A percentile compares a stretch with the other conserved stretches of the same genome.
Evolutionary conservation across 2,329 filamentous ascomycete genomes (phyloP).

Genomic region (Sporothrix phasma): DNA sequence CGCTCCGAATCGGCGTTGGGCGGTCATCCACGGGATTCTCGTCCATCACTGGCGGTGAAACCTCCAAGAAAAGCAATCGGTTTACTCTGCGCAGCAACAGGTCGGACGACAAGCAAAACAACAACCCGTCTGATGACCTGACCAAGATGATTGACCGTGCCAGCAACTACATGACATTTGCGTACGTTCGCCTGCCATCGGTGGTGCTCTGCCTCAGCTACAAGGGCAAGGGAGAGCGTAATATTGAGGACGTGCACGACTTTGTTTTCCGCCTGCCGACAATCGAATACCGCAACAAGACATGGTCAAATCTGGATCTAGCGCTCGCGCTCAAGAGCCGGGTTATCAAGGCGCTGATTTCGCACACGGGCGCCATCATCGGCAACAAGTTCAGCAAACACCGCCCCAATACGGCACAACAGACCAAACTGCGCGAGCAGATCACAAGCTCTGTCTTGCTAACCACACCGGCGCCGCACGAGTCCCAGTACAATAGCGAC

Average conservation of each 20-base stretch:
- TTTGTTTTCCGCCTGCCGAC: constrained; percentile 93
- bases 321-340: constrained; percentile 89
- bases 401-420: constrained; percentile 68
- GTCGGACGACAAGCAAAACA: constrained; percentile 34
- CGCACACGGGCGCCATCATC: constrained; percentile 90
- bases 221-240: constrained; percentile 91
- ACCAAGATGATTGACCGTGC: constrained; percentile 94
- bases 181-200: constrained; percentile 88
- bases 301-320: constrained; percentile 94
- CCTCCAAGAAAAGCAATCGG: constrained; percentile 40
- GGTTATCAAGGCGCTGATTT: constrained; percentile 86
- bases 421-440: constrained; percentile 69
- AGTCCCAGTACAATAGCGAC: constrained; percentile 39
- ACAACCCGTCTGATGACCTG: constrained; percentile 61
- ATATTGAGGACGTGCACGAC: constrained; percentile 92
- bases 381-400: constrained; percentile 94
- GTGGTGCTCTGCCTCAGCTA: constrained; percentile 94
- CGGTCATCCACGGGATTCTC: constrained; percentile 39
- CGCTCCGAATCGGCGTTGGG: constrained; percentile 36
- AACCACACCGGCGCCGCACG: constrained; percentile 33
- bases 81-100: constrained; percentile 46
- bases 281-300: constrained; percentile 96
- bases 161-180: constrained; percentile 94
- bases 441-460: constrained; percentile 66
- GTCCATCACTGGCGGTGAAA: constrained; percentile 20